Conservation (phyloP, 345 rosid species). For the Bruguiera gymnorhiza region DNA sequence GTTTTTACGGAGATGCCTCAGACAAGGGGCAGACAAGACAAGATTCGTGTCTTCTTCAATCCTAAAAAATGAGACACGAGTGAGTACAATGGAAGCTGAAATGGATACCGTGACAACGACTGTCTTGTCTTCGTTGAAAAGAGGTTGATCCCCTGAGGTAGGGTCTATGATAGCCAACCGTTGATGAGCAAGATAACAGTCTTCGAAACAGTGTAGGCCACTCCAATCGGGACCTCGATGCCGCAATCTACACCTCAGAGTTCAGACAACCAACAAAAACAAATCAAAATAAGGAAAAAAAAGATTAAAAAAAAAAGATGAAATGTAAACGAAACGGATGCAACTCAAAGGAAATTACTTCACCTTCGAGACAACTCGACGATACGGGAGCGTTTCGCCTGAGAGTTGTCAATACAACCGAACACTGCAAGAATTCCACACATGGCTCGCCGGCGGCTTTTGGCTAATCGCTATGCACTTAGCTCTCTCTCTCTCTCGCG, state of each 20-base stretch:
- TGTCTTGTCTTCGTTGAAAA: slow-evolving; percentile 70
- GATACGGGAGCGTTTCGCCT: slow-evolving; percentile 76
- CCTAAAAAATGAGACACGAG: too few species aligned
- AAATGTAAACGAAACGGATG: too few species aligned
- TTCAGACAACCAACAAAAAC: not conserved
- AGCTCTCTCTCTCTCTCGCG: too few species aligned
- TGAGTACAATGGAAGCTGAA: not conserved
- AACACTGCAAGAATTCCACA: slow-evolving; percentile 82
- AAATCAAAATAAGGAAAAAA: not conserved
- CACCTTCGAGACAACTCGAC: slow-evolving; percentile 78
- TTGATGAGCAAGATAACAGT: slow-evolving; percentile 77
- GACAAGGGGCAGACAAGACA: too few species aligned
- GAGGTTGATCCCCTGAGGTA: slow-evolving; percentile 83
- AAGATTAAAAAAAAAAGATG: not conserved
- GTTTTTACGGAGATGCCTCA: too few species aligned
- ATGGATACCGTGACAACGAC: slow-evolving; percentile 60
- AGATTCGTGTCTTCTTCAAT: too few species aligned
- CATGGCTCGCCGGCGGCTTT: slow-evolving; percentile 41
- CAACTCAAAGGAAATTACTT: not conserved
- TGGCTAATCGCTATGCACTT: not conserved
- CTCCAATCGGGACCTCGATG: slow-evolving; percentile 95
- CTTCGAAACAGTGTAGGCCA: slow-evolving; percentile 59
- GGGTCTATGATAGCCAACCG: slow-evolving; percentile 82
- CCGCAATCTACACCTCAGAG: slow-evolving; percentile 42
- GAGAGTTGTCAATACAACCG: slow-evolving; percentile 68